Percentiles rank a stretch among this genome's conserved stretches.
Evolutionary conservation across 2,329 filamentous ascomycete species (phyloP).

Genomic region (Diaporthe humulicola): DNA sequence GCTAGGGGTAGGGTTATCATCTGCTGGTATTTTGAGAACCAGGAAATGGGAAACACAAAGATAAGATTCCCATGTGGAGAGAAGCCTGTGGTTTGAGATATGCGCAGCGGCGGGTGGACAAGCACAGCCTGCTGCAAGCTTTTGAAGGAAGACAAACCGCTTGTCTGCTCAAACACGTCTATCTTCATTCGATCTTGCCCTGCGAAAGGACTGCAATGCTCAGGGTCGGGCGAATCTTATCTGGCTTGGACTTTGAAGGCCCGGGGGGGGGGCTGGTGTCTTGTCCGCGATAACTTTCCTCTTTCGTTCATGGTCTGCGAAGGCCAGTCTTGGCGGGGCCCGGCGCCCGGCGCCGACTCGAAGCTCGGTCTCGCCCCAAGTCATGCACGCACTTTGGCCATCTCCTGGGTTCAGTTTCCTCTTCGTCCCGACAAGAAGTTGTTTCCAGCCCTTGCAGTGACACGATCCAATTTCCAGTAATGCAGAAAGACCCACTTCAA

Average conservation of each 20-base stretch:
- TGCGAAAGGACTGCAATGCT: neutral
- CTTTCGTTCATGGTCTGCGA: neutral
- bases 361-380: neutral
- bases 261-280: neutral
- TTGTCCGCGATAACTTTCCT: constrained; percentile 6
- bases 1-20: too few species aligned
- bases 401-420: neutral
- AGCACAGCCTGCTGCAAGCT: neutral
- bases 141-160: neutral
- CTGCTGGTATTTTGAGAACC: neutral
- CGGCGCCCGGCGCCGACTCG: neutral
- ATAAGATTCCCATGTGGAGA: neutral
- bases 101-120: neutral
- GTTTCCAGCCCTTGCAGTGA: neutral
- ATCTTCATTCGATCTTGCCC: neutral
- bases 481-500: neutral
- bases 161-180: neutral
- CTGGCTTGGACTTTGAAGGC: neutral
- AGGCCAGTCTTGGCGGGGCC: neutral
- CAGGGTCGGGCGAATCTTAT: neutral
- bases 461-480: neutral
- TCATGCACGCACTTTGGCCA: neutral
- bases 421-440: neutral
- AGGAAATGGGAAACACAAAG: neutral
- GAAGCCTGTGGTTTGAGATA: neutral